Evolutionary conservation across 768 basidiomycete species (phyloP).

Genomic region (Leccinum aurantiacum): DNA sequence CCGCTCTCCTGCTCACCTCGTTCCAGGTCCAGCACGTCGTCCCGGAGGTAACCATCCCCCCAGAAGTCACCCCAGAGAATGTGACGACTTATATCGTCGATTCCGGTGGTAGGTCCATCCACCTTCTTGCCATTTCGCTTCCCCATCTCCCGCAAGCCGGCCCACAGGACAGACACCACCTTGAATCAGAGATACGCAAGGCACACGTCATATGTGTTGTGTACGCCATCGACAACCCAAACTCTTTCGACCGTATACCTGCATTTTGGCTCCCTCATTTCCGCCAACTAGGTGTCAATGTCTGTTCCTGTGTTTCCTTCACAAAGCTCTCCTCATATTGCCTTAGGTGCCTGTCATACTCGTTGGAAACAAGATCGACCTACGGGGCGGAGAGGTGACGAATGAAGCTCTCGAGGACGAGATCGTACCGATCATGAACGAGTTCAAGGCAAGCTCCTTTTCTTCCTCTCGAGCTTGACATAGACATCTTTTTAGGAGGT

Average conservation of each 20-base stretch:
- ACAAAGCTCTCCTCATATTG: conserved; percentile 6
- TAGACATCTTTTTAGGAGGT: conserved; percentile 68
- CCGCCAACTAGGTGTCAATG: conserved; percentile 93
- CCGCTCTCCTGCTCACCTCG: conserved; percentile 3
- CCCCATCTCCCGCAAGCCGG: conserved; percentile 53
- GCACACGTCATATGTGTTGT: conserved; percentile 99
- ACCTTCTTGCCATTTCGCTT: conserved; percentile 1
- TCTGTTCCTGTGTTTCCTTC: conserved; percentile 36
- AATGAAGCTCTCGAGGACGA: conserved; percentile 94
- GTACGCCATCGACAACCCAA: conserved; percentile 94
- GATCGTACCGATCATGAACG: conserved; percentile 95
- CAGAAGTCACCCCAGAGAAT: conserved; percentile 95
- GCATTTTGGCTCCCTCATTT: conserved; percentile 97
- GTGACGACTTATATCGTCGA: conserved; percentile 98
- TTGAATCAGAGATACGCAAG: conserved; percentile 94
- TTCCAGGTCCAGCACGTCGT: conserved; percentile 88
- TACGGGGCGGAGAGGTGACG: conserved; percentile 89
- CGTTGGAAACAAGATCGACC: conserved; percentile 97
- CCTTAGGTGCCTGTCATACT: conserved; percentile 90
- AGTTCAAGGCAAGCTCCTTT: conserved; percentile 78
- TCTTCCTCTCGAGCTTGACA: conserved; percentile 1
- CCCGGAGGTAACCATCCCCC: conserved; percentile 97
- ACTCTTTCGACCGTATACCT: conserved; percentile 97
- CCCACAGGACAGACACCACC: conserved; percentile 80
- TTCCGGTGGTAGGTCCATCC: conserved; percentile 73